phyloP scores from a whole-genome alignment of 2,329 filamentous ascomycete species.

The Ceratocystis destructans region DNA sequence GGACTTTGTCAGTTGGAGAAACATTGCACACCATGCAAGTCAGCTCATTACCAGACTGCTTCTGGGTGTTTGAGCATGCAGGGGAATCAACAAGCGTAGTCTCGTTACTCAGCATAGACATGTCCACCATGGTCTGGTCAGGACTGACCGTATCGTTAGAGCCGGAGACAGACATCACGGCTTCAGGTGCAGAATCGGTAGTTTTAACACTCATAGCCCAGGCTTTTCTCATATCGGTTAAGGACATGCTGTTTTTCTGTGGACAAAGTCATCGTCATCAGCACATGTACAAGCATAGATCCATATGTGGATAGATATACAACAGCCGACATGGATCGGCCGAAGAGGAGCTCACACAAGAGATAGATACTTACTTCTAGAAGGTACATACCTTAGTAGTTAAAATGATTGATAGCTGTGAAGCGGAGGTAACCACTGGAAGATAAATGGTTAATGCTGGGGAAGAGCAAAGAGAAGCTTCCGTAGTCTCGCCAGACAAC shows the following conservation, averaged over 20 bases:
- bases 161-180: background rate
- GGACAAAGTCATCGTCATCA: background rate
- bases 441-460: background rate
- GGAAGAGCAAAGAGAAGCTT: background rate
- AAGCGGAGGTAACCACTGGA: background rate
- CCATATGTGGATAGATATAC: background rate
- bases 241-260: background rate
- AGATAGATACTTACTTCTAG: background rate
- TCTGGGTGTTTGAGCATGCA: background rate
- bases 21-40: conserved; percentile 13
- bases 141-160: background rate
- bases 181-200: background rate
- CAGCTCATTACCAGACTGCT: background rate
- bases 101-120: conserved; percentile 9
- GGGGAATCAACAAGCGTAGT: conserved; percentile 12
- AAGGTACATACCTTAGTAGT: background rate
- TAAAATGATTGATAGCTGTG: background rate
- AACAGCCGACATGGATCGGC: background rate
- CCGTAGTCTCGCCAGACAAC: background rate
- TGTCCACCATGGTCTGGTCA: conserved; percentile 5
- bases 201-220: background rate
- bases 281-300: background rate
- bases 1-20: background rate
- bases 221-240: background rate
- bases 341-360: background rate